These are phyloP conservation scores for Linnemannia schmuckeri DNA, from an alignment of 192 early-diverging fungal genomes.

Conservation along the genomic window DNA sequence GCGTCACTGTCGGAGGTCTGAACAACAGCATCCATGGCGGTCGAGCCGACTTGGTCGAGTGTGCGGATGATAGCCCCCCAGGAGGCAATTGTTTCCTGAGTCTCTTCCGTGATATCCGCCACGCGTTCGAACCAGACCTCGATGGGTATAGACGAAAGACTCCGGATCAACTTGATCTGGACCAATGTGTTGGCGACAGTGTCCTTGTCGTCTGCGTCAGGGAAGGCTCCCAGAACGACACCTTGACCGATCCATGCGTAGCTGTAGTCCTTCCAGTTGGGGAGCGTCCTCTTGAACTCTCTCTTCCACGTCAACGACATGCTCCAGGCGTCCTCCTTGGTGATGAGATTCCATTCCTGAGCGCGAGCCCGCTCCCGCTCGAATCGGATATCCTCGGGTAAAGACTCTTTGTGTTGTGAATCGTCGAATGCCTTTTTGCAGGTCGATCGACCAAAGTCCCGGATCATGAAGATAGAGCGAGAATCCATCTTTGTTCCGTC, in stretches of 20 bases:
- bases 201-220: slow-evolving; percentile 13
- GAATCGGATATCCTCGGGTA: slow-evolving; percentile 11
- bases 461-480: slow-evolving; percentile 35
- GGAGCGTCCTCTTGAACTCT: slow-evolving; percentile 25
- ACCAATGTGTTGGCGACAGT: slow-evolving; percentile 25
- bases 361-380: slow-evolving; percentile 22
- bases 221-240: slow-evolving; percentile 32
- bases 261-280: slow-evolving; percentile 45
- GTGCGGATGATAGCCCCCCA: slow-evolving; percentile 35
- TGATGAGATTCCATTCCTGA: background rate
- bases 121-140: slow-evolving; percentile 51
- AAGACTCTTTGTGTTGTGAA: background rate
- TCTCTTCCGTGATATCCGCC: slow-evolving; percentile 32
- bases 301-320: slow-evolving; percentile 41
- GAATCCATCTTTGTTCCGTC: slow-evolving; percentile 47
- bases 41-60: slow-evolving; percentile 35
- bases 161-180: slow-evolving; percentile 49
- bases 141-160: slow-evolving; percentile 48
- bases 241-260: slow-evolving; percentile 48
- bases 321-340: slow-evolving; percentile 13
- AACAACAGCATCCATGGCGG: slow-evolving; percentile 22
- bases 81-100: slow-evolving; percentile 19
- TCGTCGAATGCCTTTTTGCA: slow-evolving; percentile 26
- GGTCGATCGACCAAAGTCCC: slow-evolving; percentile 29
- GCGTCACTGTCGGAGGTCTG: slow-evolving; percentile 18